Conservation (phyloP, 2,329 filamentous ascomycete genomes). For the Ophiostoma montium region DNA sequence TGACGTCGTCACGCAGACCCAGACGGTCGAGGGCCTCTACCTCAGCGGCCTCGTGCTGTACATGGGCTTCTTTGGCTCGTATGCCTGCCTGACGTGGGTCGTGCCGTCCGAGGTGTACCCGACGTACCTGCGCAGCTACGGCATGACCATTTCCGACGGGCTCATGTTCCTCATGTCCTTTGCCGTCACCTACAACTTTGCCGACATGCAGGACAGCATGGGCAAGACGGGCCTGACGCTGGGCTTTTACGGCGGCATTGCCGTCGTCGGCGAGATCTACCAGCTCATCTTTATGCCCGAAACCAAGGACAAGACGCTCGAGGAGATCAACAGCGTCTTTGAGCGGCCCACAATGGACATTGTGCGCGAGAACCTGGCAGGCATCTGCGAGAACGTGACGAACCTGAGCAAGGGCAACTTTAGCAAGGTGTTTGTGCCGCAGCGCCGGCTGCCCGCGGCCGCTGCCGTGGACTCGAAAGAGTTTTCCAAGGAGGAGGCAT, state of each 20-base stretch:
- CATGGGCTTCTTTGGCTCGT: slow-evolving; percentile 54
- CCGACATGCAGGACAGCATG: slow-evolving; percentile 55
- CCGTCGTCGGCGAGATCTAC: slow-evolving; percentile 55
- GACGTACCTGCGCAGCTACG: slow-evolving; percentile 57
- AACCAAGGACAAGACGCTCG: slow-evolving; percentile 37
- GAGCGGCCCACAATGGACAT: slow-evolving; percentile 18
- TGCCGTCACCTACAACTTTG: slow-evolving; percentile 64
- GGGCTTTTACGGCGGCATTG: slow-evolving; percentile 63
- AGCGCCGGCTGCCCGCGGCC: background rate
- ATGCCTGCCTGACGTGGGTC: slow-evolving; percentile 51
- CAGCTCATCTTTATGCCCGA: slow-evolving; percentile 65
- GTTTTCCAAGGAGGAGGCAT: background rate
- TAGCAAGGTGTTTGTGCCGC: background rate
- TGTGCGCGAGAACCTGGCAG: slow-evolving; percentile 4
- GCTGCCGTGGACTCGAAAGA: background rate
- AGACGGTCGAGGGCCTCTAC: slow-evolving; percentile 44
- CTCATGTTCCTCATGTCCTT: slow-evolving; percentile 58
- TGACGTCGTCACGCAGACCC: slow-evolving; percentile 28
- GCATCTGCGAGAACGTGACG: slow-evolving; percentile 4
- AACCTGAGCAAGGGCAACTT: slow-evolving; percentile 3
- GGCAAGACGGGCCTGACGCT: slow-evolving; percentile 48
- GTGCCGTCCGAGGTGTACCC: slow-evolving; percentile 57
- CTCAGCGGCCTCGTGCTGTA: slow-evolving; percentile 54
- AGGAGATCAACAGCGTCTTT: slow-evolving; percentile 41
- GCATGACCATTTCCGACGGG: slow-evolving; percentile 57